Evolutionary conservation across 805 yeast genomes (phyloP).

Genomic region (Blastobotrys parvus): DNA sequence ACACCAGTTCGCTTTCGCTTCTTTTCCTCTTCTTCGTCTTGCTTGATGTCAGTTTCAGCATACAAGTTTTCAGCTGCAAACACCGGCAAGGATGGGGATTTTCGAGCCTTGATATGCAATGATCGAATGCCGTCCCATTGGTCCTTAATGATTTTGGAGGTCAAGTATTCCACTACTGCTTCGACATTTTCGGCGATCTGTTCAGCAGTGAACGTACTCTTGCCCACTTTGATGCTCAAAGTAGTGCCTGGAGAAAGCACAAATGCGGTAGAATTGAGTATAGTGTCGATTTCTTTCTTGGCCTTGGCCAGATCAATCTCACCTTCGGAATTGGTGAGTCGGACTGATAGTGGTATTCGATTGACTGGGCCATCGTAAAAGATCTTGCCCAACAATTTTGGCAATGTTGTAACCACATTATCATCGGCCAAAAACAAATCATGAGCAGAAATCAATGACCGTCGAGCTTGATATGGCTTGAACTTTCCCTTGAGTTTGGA

Average conservation of each 20-base stretch:
- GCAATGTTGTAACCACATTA: constrained; percentile 67
- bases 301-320: constrained; percentile 44
- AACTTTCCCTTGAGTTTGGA: constrained; percentile 73
- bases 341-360: constrained; percentile 57
- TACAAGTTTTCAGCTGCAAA: constrained; percentile 53
- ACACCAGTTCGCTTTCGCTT: constrained; percentile 17
- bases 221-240: constrained; percentile 59
- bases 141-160: constrained; percentile 14
- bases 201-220: constrained; percentile 33
- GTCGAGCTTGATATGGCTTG: constrained; percentile 81
- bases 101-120: constrained; percentile 56
- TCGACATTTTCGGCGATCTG: constrained; percentile 54
- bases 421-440: constrained; percentile 84
- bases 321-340: constrained; percentile 12
- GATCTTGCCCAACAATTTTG: constrained; percentile 72
- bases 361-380: constrained; percentile 58
- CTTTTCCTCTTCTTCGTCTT: constrained; percentile 22
- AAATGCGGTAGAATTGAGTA: constrained; percentile 50
- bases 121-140: constrained; percentile 29
- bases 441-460: constrained; percentile 58
- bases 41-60: constrained; percentile 41
- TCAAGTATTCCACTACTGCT: constrained; percentile 43
- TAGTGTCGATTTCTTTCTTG: constrained; percentile 49
- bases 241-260: constrained; percentile 68
- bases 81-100: constrained; percentile 80